Evolutionary conservation across 1,284 basidiomycete genomes (phyloP).

Genomic region (Heterobasidion annosum): DNA sequence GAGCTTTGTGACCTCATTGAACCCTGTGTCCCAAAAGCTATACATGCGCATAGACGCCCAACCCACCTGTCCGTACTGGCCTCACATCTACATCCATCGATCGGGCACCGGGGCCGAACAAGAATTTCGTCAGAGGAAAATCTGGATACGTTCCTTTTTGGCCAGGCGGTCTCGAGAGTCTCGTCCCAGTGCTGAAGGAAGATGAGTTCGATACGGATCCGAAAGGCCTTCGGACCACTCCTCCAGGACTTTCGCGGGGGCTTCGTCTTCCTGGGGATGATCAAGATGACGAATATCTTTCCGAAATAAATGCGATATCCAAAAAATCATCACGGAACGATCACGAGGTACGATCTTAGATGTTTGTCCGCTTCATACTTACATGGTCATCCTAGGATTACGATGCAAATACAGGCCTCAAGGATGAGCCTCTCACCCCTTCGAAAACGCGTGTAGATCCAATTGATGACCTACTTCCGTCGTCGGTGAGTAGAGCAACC

Average conservation of each 20-base stretch:
- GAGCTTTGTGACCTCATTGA: neutral
- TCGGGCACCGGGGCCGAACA: slow-evolving; percentile 69
- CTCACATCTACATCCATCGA: slow-evolving; percentile 78
- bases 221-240: slow-evolving; percentile 47
- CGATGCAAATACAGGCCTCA: slow-evolving; percentile 7
- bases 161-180: slow-evolving; percentile 80
- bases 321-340: neutral
- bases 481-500: slow-evolving; percentile 44
- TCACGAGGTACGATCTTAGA: neutral
- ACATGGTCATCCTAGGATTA: slow-evolving; percentile 3
- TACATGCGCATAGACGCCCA: slow-evolving; percentile 28
- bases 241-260: slow-evolving; percentile 61
- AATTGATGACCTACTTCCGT: slow-evolving; percentile 78
- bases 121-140: slow-evolving; percentile 88
- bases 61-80: slow-evolving; percentile 45
- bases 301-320: slow-evolving; percentile 14
- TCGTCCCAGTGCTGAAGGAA: slow-evolving; percentile 27
- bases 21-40: neutral
- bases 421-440: slow-evolving; percentile 5
- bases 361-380: neutral
- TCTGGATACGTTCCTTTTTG: slow-evolving; percentile 88
- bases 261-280: slow-evolving; percentile 56
- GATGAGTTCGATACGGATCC: slow-evolving; percentile 21
- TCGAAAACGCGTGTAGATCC: slow-evolving; percentile 29
- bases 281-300: slow-evolving; percentile 33